Conservation (phyloP, 306 rosid genomes). For the Fagus crenata region DNA sequence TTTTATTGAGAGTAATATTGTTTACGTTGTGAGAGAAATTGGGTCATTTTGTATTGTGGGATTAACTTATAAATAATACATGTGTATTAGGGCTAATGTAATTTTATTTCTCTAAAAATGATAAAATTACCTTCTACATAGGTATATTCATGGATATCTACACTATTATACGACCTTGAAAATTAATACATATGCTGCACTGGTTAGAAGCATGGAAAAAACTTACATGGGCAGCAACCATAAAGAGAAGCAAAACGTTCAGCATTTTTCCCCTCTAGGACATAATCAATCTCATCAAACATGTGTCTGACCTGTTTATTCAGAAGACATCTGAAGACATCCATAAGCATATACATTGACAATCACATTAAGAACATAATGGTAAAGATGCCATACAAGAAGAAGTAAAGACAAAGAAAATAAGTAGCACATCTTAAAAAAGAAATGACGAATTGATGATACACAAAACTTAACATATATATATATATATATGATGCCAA, state of each 20-base stretch:
- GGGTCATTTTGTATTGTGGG: too few species aligned
- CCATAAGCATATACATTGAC: slow-evolving; percentile 16
- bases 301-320: slow-evolving; percentile 92
- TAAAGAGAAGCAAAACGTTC: slow-evolving; percentile 87
- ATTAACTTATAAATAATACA: too few species aligned
- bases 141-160: neutral
- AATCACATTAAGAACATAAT: neutral
- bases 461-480: neutral
- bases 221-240: slow-evolving; percentile 62
- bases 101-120: too few species aligned
- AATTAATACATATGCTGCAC: neutral
- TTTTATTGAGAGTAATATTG: too few species aligned
- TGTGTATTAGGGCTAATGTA: too few species aligned
- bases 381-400: neutral
- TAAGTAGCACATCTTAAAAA: neutral
- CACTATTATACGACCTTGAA: neutral
- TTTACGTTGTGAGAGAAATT: too few species aligned
- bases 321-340: slow-evolving; percentile 5
- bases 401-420: neutral
- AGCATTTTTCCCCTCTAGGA: slow-evolving; percentile 86
- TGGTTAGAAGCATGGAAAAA: neutral
- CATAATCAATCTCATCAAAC: slow-evolving; percentile 97
- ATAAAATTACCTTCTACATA: neutral
- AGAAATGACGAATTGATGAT: neutral
- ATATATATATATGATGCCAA: neutral